Evolutionary conservation across 2,329 filamentous ascomycete species (phyloP).

Genomic region (Emericellopsis cladophorae): DNA sequence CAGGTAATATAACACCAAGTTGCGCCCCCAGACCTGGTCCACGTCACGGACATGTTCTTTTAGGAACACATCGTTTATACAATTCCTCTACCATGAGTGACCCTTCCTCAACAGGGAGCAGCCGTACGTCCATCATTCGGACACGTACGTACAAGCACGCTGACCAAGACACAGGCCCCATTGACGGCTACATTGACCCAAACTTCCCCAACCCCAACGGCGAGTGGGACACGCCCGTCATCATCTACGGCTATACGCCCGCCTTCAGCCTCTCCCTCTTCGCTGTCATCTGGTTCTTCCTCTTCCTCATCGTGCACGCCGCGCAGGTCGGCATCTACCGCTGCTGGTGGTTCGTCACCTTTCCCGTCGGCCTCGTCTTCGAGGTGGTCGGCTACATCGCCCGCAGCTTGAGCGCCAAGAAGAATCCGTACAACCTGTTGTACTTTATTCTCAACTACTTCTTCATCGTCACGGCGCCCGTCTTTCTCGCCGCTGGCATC

Average conservation of each 20-base stretch:
- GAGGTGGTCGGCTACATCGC: constrained; percentile 28
- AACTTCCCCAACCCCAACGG: constrained; percentile 35
- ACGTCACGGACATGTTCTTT: too few relatives aligned
- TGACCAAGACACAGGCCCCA: constrained; percentile 1
- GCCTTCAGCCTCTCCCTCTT: constrained; percentile 28
- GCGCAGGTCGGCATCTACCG: constrained; percentile 20
- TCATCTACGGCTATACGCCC: constrained; percentile 38
- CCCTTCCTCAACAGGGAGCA: too few relatives aligned
- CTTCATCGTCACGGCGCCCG: constrained; percentile 46
- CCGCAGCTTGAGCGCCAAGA: constrained; percentile 27
- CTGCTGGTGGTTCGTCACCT: constrained; percentile 32
- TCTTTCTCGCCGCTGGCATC: constrained; percentile 42
- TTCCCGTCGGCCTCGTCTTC: constrained; percentile 23
- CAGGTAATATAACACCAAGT: too few relatives aligned
- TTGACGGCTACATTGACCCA: constrained; percentile 32
- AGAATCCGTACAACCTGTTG: constrained; percentile 37
- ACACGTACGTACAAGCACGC: too few relatives aligned
- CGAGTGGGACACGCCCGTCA: constrained; percentile 30
- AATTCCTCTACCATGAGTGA: too few relatives aligned
- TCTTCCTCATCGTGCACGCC: constrained; percentile 24
- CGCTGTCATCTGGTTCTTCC: constrained; percentile 27
- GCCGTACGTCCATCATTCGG: too few relatives aligned
- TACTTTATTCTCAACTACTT: constrained; percentile 49
- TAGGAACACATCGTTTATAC: too few relatives aligned
- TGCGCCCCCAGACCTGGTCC: too few relatives aligned